Base-by-base conservation (phyloP, 495 filamentous ascomycete species). In the Xylaria cubensis region DNA sequence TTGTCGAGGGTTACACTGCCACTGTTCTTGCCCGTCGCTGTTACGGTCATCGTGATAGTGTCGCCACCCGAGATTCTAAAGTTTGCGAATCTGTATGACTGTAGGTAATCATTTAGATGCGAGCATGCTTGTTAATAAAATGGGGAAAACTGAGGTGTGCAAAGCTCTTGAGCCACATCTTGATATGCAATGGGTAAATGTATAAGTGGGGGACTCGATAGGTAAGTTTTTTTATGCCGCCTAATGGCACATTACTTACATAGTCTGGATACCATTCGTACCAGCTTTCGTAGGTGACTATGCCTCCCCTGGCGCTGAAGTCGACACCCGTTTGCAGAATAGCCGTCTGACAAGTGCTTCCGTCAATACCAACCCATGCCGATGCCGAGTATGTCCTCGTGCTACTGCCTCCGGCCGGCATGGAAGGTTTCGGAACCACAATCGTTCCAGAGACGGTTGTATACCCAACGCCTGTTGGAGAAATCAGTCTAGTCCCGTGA, bases 331-430 rank as follows among this genome's bases (percentile, higher is more conserved):
- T 87, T 75, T 91, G 88, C 51, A 92, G 76, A 63, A 91, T 89
- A 1, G 88, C 86, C 13, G 80, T 81, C 67, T 76, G 78, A 79
- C 88, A 90, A 8, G 86, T 89, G 73, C 87, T 86, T 6, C 88
- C 89, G 69, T 90, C 88, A 59, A 91, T 89, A 17, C 88, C 87
- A 15, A 90, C 88, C 90, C 89, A 91, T n/a, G 87, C 88, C 1
- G 88, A 86, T 1, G 85, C 87, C 39, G 86, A 83, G 65, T 88
- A 86, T 36, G 79, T 76, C 26, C 64, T 73, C 19, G 80, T 66
- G 15, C 80, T 83, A 64, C 74, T 80, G 51, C 81, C 81, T n/a
- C 84, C 82, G 10, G 81, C 73, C 6, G 85, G 81, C 9, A 80
- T 77, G 19, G 83, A 85, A 0, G 89, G 86, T 21, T 79, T 77